These are phyloP conservation scores for Cotoneaster glaucophyllus DNA, from an alignment of 306 rosid genomes.

Conservation along the genomic window DNA sequence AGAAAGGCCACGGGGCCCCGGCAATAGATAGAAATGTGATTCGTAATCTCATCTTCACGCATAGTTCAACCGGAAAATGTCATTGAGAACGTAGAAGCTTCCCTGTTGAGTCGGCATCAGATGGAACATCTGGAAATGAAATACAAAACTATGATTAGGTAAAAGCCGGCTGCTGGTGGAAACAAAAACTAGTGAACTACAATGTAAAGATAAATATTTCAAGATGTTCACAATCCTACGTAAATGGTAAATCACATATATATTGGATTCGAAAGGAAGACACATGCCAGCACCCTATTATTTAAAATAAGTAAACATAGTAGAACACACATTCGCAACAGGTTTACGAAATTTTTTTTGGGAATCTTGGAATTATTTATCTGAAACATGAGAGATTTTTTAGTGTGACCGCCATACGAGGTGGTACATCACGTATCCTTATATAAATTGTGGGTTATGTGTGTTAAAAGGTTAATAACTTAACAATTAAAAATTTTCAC, in stretches of 20 bases:
- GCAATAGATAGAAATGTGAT: slow-evolving; percentile 16
- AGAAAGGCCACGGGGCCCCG: slow-evolving; percentile 14
- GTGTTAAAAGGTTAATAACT: too few species aligned
- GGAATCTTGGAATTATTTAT: not conserved
- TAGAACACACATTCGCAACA: not conserved
- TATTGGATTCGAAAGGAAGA: not conserved
- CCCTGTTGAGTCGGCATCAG: slow-evolving; percentile 89
- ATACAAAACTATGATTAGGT: slow-evolving; percentile 7
- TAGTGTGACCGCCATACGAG: too few species aligned
- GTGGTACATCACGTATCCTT: too few species aligned
- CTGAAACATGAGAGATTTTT: too few species aligned
- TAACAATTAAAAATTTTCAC: too few species aligned
- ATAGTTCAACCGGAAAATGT: slow-evolving; percentile 90
- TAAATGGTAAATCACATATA: not conserved
- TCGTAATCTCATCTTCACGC: slow-evolving; percentile 43
- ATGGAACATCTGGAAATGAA: slow-evolving; percentile 84
- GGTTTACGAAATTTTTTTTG: not conserved
- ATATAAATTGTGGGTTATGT: too few species aligned
- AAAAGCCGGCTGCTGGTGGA: not conserved
- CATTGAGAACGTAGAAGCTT: slow-evolving; percentile 84
- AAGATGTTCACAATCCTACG: not conserved
- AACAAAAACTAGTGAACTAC: not conserved
- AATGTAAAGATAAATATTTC: not conserved
- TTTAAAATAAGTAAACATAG: not conserved
- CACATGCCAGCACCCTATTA: not conserved